Evolutionary conservation across 2,329 filamentous ascomycete species (phyloP).

Genomic region (Bipolaris victoriae): DNA sequence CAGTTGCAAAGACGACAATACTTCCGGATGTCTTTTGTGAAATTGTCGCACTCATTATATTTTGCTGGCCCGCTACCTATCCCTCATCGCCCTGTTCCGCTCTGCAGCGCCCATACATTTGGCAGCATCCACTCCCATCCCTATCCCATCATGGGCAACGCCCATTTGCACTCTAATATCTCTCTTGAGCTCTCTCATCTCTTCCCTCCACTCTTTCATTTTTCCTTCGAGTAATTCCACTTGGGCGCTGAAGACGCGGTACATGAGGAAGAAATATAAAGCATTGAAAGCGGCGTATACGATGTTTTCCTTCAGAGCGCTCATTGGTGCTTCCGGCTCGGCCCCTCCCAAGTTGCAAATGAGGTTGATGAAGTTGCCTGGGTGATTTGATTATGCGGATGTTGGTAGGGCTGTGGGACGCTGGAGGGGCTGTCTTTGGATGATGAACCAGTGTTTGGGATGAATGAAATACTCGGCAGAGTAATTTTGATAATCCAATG

Average conservation of each 20-base stretch:
- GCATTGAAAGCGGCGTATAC: neutral
- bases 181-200: neutral
- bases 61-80: neutral
- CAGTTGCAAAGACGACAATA: too few relatives aligned
- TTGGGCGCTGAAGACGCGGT: conserved; percentile 4
- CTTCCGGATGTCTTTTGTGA: too few relatives aligned
- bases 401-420: too few relatives aligned
- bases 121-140: neutral
- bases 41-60: neutral
- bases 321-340: neutral
- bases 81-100: neutral
- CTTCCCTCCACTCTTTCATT: neutral
- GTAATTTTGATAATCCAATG: too few relatives aligned
- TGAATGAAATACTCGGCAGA: too few relatives aligned
- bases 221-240: neutral
- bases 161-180: neutral
- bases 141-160: neutral
- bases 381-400: neutral
- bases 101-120: neutral
- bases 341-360: neutral
- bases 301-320: neutral
- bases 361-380: neutral
- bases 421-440: neutral
- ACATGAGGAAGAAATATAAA: conserved; percentile 1
- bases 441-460: neutral